Conservation (phyloP, 2,329 filamentous ascomycete genomes). For the Claviceps citrina region DNA sequence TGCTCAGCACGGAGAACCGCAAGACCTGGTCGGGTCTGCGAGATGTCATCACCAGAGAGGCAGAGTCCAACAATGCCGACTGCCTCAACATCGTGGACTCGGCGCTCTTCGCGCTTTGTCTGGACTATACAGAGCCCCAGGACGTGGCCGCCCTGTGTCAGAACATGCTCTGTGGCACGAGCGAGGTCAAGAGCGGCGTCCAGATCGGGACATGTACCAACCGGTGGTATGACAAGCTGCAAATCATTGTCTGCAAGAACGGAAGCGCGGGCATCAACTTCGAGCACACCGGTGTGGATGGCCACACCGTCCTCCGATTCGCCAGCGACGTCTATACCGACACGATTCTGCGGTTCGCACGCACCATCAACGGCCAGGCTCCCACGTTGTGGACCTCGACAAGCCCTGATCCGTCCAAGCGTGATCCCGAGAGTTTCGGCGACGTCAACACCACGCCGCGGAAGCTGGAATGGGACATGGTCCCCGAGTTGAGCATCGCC, state of each 20-base stretch:
- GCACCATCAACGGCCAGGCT: slow-evolving; percentile 86
- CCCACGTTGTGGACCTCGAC: slow-evolving; percentile 82
- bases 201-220: slow-evolving; percentile 97
- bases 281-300: slow-evolving; percentile 94
- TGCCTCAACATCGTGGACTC: slow-evolving; percentile 92
- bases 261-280: slow-evolving; percentile 98
- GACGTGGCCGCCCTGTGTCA: slow-evolving; percentile 77
- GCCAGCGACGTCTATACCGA: slow-evolving; percentile 95
- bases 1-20: slow-evolving; percentile 88
- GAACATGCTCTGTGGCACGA: slow-evolving; percentile 97
- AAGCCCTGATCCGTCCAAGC: slow-evolving; percentile 83
- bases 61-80: slow-evolving; percentile 86
- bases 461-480: slow-evolving; percentile 96
- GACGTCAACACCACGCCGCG: slow-evolving; percentile 88
- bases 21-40: slow-evolving; percentile 89
- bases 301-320: slow-evolving; percentile 90
- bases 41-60: slow-evolving; percentile 73
- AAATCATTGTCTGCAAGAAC: slow-evolving; percentile 98
- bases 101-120: slow-evolving; percentile 77
- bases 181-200: slow-evolving; percentile 77
- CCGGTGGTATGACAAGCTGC: slow-evolving; percentile 96
- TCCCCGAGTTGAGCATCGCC: slow-evolving; percentile 77
- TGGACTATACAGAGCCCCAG: slow-evolving; percentile 80
- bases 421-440: slow-evolving; percentile 80
- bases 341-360: slow-evolving; percentile 87